Conservation (phyloP, 1,284 basidiomycete species). For the Trametes pubescens region DNA sequence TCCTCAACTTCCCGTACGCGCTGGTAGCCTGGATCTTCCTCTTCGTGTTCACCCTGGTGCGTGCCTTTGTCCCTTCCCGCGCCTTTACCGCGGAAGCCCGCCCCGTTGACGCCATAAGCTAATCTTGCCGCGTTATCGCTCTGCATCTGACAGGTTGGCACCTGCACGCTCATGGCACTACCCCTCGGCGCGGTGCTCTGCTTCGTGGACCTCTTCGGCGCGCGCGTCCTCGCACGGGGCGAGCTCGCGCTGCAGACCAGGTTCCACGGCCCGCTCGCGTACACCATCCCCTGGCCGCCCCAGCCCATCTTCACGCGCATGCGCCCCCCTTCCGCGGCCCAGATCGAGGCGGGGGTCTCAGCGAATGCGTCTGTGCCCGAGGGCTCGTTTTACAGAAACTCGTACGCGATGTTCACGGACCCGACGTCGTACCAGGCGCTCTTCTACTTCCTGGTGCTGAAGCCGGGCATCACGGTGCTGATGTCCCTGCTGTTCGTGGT, state of each 20-base stretch:
- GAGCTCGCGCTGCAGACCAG: slow-evolving; percentile 75
- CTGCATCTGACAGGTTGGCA: slow-evolving; percentile 62
- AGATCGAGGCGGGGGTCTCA: slow-evolving; percentile 56
- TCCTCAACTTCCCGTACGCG: slow-evolving; percentile 80
- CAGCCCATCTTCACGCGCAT: slow-evolving; percentile 74
- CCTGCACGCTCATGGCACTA: slow-evolving; percentile 75
- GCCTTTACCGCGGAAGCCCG: slow-evolving; percentile 1
- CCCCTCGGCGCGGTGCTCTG: slow-evolving; percentile 80
- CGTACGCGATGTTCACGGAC: slow-evolving; percentile 84
- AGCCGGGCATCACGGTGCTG: slow-evolving; percentile 78
- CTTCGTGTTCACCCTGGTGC: slow-evolving; percentile 79
- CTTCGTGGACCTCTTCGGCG: slow-evolving; percentile 78
- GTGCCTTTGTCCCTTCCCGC: slow-evolving; percentile 37
- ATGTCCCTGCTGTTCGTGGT: slow-evolving; percentile 63
- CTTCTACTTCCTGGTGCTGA: slow-evolving; percentile 86
- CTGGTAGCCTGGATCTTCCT: slow-evolving; percentile 75
- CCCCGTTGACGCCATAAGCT: slow-evolving; percentile 20
- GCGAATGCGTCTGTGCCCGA: slow-evolving; percentile 49
- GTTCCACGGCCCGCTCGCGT: slow-evolving; percentile 73
- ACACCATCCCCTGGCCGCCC: slow-evolving; percentile 64
- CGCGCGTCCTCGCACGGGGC: slow-evolving; percentile 70
- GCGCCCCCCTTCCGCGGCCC: slow-evolving; percentile 55
- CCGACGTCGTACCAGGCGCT: slow-evolving; percentile 81
- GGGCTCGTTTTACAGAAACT: slow-evolving; percentile 77
- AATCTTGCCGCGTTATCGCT: slow-evolving; percentile 1